A percentile compares a stretch with the other conserved stretches of the same genome.
Conservation (phyloP, 805 yeast species). For the Naumovozyma baii region DNA sequence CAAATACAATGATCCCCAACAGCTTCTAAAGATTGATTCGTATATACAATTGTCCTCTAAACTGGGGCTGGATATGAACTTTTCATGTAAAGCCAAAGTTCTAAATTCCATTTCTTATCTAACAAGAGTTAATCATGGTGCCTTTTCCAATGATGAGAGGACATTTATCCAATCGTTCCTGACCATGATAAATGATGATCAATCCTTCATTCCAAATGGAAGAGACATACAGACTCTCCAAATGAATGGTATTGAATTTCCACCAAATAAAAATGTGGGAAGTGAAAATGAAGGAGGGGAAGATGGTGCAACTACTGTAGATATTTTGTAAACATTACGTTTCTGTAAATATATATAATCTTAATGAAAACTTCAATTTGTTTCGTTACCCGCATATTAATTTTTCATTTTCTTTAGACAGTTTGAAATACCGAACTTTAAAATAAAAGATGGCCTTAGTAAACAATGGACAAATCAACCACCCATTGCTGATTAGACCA, state of each 20-base stretch:
- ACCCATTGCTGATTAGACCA: too few species aligned
- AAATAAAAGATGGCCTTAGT: too few species aligned
- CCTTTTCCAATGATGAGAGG: not conserved
- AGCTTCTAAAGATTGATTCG: slow-evolving; percentile 10
- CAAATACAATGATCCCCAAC: slow-evolving; percentile 8
- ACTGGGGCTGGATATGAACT: slow-evolving; percentile 8
- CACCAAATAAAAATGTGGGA: not conserved
- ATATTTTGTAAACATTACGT: too few species aligned
- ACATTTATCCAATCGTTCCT: not conserved
- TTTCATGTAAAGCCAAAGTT: slow-evolving; percentile 9
- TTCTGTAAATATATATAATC: too few species aligned
- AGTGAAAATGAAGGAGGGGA: too few species aligned
- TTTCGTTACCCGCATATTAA: too few species aligned
- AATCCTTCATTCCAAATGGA: slow-evolving; percentile 8
- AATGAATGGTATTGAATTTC: not conserved
- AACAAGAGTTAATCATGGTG: slow-evolving; percentile 4
- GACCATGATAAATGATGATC: not conserved
- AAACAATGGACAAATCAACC: too few species aligned
- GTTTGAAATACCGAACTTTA: too few species aligned
- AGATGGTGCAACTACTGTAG: not conserved
- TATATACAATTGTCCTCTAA: slow-evolving; percentile 14
- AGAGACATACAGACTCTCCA: slow-evolving; percentile 10
- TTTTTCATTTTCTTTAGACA: too few species aligned
- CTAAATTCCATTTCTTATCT: slow-evolving; percentile 7
- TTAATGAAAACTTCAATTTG: too few species aligned